Conservation (phyloP, 139 green algal genomes). For the Picochlorum sp. region DNA sequence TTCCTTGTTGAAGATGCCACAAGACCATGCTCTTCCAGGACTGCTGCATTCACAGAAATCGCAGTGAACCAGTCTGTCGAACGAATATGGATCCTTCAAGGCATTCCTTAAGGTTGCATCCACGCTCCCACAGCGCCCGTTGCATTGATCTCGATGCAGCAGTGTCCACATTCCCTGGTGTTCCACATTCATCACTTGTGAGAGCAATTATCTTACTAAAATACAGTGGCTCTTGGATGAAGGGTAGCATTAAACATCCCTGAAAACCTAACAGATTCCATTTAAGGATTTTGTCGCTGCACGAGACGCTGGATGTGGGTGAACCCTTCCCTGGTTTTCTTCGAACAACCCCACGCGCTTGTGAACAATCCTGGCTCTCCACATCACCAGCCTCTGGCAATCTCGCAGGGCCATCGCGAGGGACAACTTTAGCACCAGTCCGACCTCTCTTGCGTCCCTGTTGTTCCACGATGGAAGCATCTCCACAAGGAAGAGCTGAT, state of each 20-base stretch:
- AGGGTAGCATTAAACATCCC: slow-evolving; percentile 48
- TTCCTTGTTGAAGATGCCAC: neutral
- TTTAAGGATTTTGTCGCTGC: slow-evolving; percentile 89
- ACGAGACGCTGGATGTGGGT: slow-evolving; percentile 81
- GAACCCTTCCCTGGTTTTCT: slow-evolving; percentile 85
- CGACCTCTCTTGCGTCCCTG: slow-evolving; percentile 10
- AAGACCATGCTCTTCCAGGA: too few species aligned
- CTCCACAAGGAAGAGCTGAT: slow-evolving; percentile 75
- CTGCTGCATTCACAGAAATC: too few species aligned
- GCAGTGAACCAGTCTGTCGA: too few species aligned
- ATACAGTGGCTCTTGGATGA: slow-evolving; percentile 57
- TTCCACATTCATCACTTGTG: neutral
- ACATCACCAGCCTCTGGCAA: slow-evolving; percentile 51
- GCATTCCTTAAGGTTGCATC: too few species aligned
- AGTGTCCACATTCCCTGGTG: neutral
- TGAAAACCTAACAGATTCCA: slow-evolving; percentile 69
- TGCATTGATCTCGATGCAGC: neutral
- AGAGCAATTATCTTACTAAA: slow-evolving; percentile 40
- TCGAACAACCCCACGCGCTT: slow-evolving; percentile 49
- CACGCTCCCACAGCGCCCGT: neutral
- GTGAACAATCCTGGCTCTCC: slow-evolving; percentile 35
- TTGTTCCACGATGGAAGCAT: slow-evolving; percentile 51
- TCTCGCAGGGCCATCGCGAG: neutral
- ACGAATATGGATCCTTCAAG: too few species aligned
- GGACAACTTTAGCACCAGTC: slow-evolving; percentile 43